phyloP scores from a whole-genome alignment of 1,284 basidiomycete genomes.

The Ganoderma leucocontextum region DNA sequence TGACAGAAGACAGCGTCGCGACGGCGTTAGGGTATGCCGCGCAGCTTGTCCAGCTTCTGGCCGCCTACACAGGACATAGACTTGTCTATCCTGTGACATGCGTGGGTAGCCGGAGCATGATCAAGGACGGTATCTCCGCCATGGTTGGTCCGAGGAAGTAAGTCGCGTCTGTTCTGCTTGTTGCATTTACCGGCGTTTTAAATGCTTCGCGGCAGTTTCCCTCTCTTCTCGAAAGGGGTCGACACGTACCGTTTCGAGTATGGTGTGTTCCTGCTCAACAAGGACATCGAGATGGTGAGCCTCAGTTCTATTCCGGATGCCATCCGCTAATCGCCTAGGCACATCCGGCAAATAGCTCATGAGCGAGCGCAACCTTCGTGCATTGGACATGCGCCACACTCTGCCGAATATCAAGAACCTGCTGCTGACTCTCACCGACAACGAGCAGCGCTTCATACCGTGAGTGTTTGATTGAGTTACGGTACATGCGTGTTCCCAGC shows the following conservation, averaged over 20 bases:
- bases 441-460: constrained; percentile 58
- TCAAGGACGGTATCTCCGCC: constrained; percentile 89
- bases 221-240: constrained; percentile 92
- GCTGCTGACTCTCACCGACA: constrained; percentile 84
- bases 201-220: constrained; percentile 70
- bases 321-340: neutral
- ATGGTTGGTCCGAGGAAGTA: constrained; percentile 95
- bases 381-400: constrained; percentile 94
- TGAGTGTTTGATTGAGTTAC: constrained; percentile 43
- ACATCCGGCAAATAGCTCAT: constrained; percentile 69
- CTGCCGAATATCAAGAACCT: constrained; percentile 96
- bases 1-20: constrained; percentile 86
- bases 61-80: constrained; percentile 79
- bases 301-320: constrained; percentile 5
- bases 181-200: constrained; percentile 26
- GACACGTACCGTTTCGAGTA: constrained; percentile 98
- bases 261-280: constrained; percentile 96
- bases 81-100: constrained; percentile 91
- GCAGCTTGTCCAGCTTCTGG: constrained; percentile 82
- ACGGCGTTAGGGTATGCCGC: constrained; percentile 90
- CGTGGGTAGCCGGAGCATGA: constrained; percentile 87
- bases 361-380: constrained; percentile 86
- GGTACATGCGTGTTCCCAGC: neutral
- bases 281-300: constrained; percentile 93
- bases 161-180: constrained; percentile 42